Percentiles rank a stretch among this genome's conserved stretches.
Evolutionary conservation across 1,284 basidiomycete genomes (phyloP).

Genomic region (Coniferiporia weirii): DNA sequence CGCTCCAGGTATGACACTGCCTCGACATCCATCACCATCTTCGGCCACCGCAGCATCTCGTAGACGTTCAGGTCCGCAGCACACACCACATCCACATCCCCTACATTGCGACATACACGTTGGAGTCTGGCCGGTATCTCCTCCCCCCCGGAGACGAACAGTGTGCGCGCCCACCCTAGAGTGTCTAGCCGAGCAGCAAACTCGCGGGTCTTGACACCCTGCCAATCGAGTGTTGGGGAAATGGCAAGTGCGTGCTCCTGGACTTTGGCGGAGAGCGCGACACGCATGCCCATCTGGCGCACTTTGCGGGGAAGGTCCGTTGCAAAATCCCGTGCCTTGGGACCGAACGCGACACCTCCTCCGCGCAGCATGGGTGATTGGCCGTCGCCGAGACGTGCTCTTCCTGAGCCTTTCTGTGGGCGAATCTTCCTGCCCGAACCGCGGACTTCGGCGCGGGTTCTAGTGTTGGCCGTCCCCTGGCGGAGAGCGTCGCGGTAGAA

Average conservation of each 20-base stretch:
- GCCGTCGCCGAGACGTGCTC: constrained; percentile 84
- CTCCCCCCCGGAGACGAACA: constrained; percentile 68
- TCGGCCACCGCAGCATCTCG: constrained; percentile 72
- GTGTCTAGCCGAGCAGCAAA: constrained; percentile 53
- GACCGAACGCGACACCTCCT: constrained; percentile 89
- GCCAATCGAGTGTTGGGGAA: constrained; percentile 70
- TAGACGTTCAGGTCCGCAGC: constrained; percentile 71
- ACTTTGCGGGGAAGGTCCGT: constrained; percentile 89
- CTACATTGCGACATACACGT: constrained; percentile 60
- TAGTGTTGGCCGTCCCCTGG: constrained; percentile 87
- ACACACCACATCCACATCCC: constrained; percentile 54
- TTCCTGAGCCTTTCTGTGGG: constrained; percentile 89
- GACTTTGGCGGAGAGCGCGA: constrained; percentile 80
- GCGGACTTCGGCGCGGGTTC: constrained; percentile 85
- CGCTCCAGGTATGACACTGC: constrained; percentile 68
- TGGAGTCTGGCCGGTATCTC: constrained; percentile 48
- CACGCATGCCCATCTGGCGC: constrained; percentile 87
- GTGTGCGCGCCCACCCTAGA: constrained; percentile 60
- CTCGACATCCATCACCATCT: constrained; percentile 63
- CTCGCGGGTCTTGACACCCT: constrained; percentile 59
- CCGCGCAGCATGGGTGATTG: constrained; percentile 89
- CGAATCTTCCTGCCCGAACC: constrained; percentile 87
- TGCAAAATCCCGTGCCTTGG: constrained; percentile 86
- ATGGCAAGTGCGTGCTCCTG: constrained; percentile 72
- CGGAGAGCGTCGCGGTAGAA: constrained; percentile 87